Base-by-base conservation (phyloP, 371 early-diverging fungal genomes). In the Gilbertella persicaria region DNA sequence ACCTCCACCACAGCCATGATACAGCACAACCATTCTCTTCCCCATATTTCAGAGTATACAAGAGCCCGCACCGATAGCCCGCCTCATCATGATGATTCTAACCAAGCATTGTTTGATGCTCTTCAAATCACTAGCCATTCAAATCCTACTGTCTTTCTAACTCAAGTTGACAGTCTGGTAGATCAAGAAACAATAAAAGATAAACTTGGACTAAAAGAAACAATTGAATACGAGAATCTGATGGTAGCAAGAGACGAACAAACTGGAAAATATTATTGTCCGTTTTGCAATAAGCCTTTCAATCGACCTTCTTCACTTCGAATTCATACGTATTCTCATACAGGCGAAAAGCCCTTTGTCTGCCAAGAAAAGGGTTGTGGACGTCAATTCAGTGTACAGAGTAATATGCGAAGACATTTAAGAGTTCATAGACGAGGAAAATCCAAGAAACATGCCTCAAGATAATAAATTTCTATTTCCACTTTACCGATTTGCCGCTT, bases 351-450 rank as follows among this genome's bases (percentile, higher is more conserved):
- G 51, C 91, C 91, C 1, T 84, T 82, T 67, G 72, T 73, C 30
- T 90, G 91, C 59, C 60, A 61, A 9, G 78, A 70, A 35, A 67
- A 73, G 17, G 86, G 83, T 0, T 91, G 92, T 65, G 79, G 79
- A 10, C 71, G 83, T 33, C 73, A 71, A 41, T 91, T 91, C 55
- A 85, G 88, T 13, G 91, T 90, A 5, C 75, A 80, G 45, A 86
- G 86, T 64, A 91, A 91, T 55, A 67, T 89, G 82, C 82, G 87
- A 28, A 76, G 92, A 29, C 92, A 91, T 58, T 43, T 76, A 16
- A 53, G 73, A 24, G 75, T 79, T 8, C 79, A 79, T 67, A 66
- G 70, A 42, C 25, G 73, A 55, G 69, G 71, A 10, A 33, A 45
- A 58, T 40, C 62, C n/a, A 58, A 53, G 20, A 41, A 41, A 17